Percentiles rank a stretch among this genome's conserved stretches.
phyloP scores from a whole-genome alignment of 2,329 filamentous ascomycete genomes.

The Nothophaeocryptopus gaeumannii region DNA sequence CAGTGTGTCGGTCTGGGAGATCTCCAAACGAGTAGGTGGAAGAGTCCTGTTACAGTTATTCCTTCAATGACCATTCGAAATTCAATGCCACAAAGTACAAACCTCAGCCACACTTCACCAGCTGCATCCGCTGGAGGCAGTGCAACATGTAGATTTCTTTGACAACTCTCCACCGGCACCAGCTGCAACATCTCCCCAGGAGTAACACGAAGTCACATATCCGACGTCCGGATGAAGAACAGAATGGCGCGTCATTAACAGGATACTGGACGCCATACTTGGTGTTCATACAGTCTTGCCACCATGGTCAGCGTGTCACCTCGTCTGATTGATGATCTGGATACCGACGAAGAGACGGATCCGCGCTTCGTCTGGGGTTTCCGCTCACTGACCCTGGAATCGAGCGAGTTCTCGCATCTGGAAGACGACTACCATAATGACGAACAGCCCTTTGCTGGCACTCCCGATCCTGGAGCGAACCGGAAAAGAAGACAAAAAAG shows the following conservation, averaged over 20 bases:
- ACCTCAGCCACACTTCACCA: not conserved
- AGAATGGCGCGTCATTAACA: no score
- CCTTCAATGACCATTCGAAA: no score
- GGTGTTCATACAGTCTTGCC: not conserved
- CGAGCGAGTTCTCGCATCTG: conserved; percentile 3
- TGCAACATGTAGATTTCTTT: conserved; percentile 1
- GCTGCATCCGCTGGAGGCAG: conserved; percentile 7
- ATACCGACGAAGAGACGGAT: conserved; percentile 28
- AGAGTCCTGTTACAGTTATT: no score
- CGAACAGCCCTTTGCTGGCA: conserved; percentile 22
- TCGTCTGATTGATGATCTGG: conserved; percentile 26
- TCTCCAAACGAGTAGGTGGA: no score
- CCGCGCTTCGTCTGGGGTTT: conserved; percentile 28
- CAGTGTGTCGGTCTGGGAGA: no score
- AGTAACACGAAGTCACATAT: not conserved
- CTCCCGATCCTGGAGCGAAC: conserved; percentile 20
- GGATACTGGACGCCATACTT: no score
- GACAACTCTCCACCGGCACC: no score
- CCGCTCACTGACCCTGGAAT: conserved; percentile 21
- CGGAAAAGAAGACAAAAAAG: conserved; percentile 22
- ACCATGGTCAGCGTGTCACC: conserved; percentile 25
- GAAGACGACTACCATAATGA: conserved; percentile 17
- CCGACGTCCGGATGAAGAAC: not conserved
- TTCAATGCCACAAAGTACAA: no score
- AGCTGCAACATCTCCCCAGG: not conserved